These are phyloP conservation scores for Leucaena leucocephala DNA, from an alignment of 306 rosid species.

Conservation along the genomic window DNA sequence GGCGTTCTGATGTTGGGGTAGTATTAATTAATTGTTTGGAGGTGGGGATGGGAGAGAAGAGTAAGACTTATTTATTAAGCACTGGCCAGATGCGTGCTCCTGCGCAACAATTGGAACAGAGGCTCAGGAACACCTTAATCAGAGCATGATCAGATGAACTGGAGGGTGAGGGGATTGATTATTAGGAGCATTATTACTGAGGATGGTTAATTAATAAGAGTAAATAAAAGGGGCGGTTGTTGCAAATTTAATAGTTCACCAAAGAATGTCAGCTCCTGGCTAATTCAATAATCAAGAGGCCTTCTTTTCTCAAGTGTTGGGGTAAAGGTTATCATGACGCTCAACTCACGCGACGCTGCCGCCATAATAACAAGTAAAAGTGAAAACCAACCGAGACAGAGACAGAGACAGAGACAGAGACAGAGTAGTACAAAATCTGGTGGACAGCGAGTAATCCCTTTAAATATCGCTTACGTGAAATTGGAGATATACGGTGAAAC, in stretches of 20 bases:
- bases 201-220: background rate
- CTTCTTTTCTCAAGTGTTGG: background rate
- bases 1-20: background rate
- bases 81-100: background rate
- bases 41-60: background rate
- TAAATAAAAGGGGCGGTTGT: slow-evolving; percentile 16
- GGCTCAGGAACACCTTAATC: background rate
- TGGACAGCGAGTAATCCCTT: background rate
- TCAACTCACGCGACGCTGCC: background rate
- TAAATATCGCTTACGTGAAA: slow-evolving; percentile 23
- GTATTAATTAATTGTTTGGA: background rate
- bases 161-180: background rate
- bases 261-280: background rate
- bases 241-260: slow-evolving; percentile 25
- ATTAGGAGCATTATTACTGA: background rate
- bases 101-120: background rate
- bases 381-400: background rate
- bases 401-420: background rate
- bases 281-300: background rate
- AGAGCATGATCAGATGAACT: background rate
- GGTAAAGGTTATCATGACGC: slow-evolving; percentile 21
- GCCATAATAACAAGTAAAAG: background rate
- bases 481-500: background rate
- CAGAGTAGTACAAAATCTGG: slow-evolving; percentile 3
- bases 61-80: background rate